Conservation (phyloP, 345 rosid genomes). For the Balakata baccata region DNA sequence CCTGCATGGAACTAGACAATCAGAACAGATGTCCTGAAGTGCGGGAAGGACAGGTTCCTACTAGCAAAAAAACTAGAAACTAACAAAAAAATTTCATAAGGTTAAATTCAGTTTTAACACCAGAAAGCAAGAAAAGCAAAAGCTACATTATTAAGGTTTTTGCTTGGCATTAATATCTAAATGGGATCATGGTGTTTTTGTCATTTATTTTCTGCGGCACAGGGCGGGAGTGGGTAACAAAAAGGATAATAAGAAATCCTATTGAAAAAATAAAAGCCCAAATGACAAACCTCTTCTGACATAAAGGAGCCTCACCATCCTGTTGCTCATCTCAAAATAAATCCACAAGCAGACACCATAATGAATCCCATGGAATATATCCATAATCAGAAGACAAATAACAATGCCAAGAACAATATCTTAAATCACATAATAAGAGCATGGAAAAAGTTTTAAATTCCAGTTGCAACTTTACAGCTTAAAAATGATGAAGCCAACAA, state of each 20-base stretch:
- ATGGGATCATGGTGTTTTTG: not conserved
- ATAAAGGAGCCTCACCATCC: not conserved
- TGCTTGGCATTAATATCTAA: not conserved
- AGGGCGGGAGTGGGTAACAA: not conserved
- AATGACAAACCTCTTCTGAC: not conserved
- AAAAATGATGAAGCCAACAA: not conserved
- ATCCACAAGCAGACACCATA: not conserved
- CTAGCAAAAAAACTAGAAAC: not conserved
- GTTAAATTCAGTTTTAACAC: not conserved
- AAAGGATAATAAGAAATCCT: not conserved
- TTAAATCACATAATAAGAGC: not conserved
- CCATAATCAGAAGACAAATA: not conserved
- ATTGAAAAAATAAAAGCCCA: not conserved
- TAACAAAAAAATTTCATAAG: not conserved
- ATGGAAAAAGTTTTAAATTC: not conserved
- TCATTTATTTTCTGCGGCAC: not conserved
- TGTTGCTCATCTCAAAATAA: not conserved
- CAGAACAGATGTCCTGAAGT: conserved; percentile 3
- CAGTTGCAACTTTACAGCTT: not conserved
- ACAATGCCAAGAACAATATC: not conserved
- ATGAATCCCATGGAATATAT: not conserved
- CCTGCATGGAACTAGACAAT: conserved; percentile 43
- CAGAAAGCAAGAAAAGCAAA: not conserved
- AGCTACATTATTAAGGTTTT: not conserved
- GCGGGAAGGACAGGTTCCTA: not conserved